These are phyloP conservation scores for Graphilbum ipis-grandicollis DNA, from an alignment of 2,329 filamentous ascomycete species.

Conservation along the genomic window DNA sequence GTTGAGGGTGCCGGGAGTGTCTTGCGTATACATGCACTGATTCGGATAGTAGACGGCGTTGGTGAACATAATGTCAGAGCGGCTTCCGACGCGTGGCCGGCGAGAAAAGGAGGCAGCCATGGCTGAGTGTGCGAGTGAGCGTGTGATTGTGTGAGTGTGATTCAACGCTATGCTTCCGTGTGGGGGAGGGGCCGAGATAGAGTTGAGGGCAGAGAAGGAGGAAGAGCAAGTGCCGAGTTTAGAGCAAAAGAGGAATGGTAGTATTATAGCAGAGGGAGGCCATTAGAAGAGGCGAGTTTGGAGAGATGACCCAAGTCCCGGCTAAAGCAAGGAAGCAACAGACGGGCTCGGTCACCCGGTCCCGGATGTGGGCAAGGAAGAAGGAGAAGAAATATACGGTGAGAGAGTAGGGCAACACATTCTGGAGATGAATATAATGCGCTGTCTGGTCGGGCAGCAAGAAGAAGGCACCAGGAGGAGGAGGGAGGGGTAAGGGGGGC, in stretches of 20 bases:
- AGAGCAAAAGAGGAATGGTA: not conserved
- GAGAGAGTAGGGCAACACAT: slow-evolving; percentile 2
- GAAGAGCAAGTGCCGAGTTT: not conserved
- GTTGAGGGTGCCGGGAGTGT: slow-evolving; percentile 57
- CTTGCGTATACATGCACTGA: slow-evolving; percentile 52
- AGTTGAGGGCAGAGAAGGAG: not conserved
- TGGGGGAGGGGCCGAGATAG: not conserved
- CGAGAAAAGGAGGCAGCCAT: slow-evolving; percentile 24
- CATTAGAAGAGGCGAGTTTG: no score
- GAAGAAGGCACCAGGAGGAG: not conserved
- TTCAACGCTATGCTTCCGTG: no score
- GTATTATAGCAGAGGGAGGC: not conserved
- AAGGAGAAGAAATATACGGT: slow-evolving; percentile 1
- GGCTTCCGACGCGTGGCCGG: slow-evolving; percentile 27
- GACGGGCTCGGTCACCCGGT: no score
- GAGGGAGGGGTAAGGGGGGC: not conserved
- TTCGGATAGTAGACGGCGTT: slow-evolving; percentile 83
- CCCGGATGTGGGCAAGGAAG: not conserved
- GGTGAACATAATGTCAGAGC: slow-evolving; percentile 35
- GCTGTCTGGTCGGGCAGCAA: slow-evolving; percentile 6
- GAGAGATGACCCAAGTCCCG: no score
- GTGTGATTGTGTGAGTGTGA: no score
- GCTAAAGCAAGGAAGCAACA: no score
- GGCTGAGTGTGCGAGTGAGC: no score
- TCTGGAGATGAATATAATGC: not conserved